Percentiles rank a stretch among this genome's conserved stretches.
Conservation (phyloP, 164 flowering plant genomes). For the Vitis rotundifolia region DNA sequence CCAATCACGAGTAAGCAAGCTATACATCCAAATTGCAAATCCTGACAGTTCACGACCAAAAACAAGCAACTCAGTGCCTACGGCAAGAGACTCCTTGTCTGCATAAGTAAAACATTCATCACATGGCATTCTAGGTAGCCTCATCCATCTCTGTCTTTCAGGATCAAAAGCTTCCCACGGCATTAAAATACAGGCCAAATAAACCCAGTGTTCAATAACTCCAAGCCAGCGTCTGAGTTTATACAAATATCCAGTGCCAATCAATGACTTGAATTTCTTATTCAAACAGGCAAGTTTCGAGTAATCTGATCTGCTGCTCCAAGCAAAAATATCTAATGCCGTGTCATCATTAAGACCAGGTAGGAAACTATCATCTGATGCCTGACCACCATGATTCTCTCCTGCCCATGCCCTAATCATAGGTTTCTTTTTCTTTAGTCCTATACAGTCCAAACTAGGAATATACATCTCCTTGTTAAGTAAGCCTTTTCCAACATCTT, state of each 20-base stretch:
- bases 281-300: constrained; percentile 35
- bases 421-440: constrained; percentile 18
- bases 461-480: constrained; percentile 13
- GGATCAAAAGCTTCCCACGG: constrained; percentile 54
- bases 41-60: constrained; percentile 26
- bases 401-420: constrained; percentile 12
- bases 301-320: constrained; percentile 42
- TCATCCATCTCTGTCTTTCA: constrained; percentile 36
- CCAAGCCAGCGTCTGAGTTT: constrained; percentile 27
- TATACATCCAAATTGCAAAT: constrained; percentile 28
- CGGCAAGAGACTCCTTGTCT: constrained; percentile 50
- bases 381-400: constrained; percentile 21
- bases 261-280: constrained; percentile 21
- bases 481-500: constrained; percentile 7
- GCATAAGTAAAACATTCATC: constrained; percentile 35
- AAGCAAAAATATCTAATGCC: constrained; percentile 31
- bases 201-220: constrained; percentile 50
- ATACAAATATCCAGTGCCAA: constrained; percentile 30
- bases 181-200: constrained; percentile 27
- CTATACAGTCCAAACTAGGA: constrained; percentile 11
- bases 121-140: constrained; percentile 33
- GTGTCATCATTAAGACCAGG: constrained; percentile 45
- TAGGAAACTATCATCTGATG: constrained; percentile 28
- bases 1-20: constrained; percentile 21
- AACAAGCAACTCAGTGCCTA: constrained; percentile 32